phyloP scores from a whole-genome alignment of 1,139 yeast genomes.

The Yamadazyma atmosphaerica region DNA sequence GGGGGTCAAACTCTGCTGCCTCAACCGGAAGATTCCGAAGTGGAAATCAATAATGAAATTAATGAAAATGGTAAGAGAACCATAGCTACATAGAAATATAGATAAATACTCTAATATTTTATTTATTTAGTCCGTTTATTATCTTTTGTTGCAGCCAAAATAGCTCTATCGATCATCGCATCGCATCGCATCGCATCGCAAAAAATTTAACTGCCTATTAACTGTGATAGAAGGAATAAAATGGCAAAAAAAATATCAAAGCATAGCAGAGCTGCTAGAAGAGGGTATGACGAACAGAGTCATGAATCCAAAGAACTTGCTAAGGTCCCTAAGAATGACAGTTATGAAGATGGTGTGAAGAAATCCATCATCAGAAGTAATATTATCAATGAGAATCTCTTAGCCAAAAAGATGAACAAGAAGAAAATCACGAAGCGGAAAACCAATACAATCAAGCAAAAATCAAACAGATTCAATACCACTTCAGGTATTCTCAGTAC shows the following conservation, averaged over 20 bases:
- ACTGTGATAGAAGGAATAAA: background rate
- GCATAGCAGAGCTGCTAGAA: conserved; percentile 76
- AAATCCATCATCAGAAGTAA: conserved; percentile 69
- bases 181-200: background rate
- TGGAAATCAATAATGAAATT: conserved; percentile 9
- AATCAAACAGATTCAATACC: conserved; percentile 50
- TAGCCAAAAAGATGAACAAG: conserved; percentile 54
- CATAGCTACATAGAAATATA: conserved; percentile 13
- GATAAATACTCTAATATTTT: background rate
- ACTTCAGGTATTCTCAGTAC: conserved; percentile 56
- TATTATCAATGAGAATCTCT: conserved; percentile 62
- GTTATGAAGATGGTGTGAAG: conserved; percentile 47
- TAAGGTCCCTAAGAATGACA: conserved; percentile 55
- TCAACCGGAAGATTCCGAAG: conserved; percentile 1
- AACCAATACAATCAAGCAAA: conserved; percentile 35
- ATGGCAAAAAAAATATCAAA: conserved; percentile 51
- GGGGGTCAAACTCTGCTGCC: background rate
- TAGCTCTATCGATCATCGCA: no score
- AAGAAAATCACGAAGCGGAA: conserved; percentile 33
- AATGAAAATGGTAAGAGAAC: conserved; percentile 31
- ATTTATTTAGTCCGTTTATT: background rate
- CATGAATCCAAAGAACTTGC: conserved; percentile 51
- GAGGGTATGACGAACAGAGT: conserved; percentile 45
- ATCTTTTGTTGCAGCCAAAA: background rate
- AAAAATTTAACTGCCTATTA: no score